Evolutionary conservation across 2,329 filamentous ascomycete species (phyloP).

Genomic region (Tetracladium maxilliforme): DNA sequence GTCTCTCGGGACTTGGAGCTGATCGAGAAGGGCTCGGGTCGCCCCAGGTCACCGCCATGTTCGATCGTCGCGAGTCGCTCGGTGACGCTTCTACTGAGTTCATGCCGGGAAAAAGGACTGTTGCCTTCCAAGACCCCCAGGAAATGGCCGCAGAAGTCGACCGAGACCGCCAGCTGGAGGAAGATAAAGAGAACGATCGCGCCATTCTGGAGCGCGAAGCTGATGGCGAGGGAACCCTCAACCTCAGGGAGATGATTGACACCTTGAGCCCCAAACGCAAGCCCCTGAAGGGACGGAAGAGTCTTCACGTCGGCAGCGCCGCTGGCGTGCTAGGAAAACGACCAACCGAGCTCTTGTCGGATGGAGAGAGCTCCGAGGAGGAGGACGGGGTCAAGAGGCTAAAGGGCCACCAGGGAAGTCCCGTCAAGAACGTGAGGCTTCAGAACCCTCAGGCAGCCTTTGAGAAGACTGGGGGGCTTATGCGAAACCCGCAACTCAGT

Average conservation of each 20-base stretch:
- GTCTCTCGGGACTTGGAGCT: slow-evolving; percentile 53
- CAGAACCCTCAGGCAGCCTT: slow-evolving; percentile 54
- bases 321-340: slow-evolving; percentile 61
- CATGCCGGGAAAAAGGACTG: slow-evolving; percentile 31
- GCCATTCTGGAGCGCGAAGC: slow-evolving; percentile 37
- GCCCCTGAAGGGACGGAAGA: slow-evolving; percentile 52
- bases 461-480: slow-evolving; percentile 46
- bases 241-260: slow-evolving; percentile 63
- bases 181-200: slow-evolving; percentile 44
- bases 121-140: slow-evolving; percentile 53
- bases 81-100: slow-evolving; percentile 52
- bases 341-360: slow-evolving; percentile 53
- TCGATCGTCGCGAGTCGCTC: slow-evolving; percentile 59
- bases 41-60: slow-evolving; percentile 54
- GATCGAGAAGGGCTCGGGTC: slow-evolving; percentile 62
- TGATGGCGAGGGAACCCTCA: slow-evolving; percentile 46
- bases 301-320: slow-evolving; percentile 61
- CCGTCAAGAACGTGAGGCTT: slow-evolving; percentile 60
- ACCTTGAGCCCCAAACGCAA: slow-evolving; percentile 66
- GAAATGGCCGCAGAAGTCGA: slow-evolving; percentile 49
- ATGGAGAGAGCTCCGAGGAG: slow-evolving; percentile 42
- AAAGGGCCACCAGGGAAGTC: slow-evolving; percentile 57
- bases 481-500: slow-evolving; percentile 31
- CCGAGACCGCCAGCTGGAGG: slow-evolving; percentile 42
- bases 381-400: slow-evolving; percentile 51